These are phyloP conservation scores for Coleophoma eucalyptorum DNA, from an alignment of 2,329 filamentous ascomycete genomes.

Conservation along the genomic window DNA sequence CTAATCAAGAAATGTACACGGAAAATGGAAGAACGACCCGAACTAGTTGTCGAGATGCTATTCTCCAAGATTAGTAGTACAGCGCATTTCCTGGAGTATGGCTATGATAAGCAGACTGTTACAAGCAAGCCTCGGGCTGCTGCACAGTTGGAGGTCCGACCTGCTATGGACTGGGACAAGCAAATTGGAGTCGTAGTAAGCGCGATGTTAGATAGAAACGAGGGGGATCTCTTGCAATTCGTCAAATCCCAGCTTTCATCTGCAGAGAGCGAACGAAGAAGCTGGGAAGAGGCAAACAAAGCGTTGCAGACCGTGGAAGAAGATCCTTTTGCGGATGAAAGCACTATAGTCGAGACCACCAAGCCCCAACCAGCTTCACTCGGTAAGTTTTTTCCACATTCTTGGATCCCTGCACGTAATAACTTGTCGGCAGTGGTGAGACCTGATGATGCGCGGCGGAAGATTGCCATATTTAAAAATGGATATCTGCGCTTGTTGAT, in stretches of 20 bases:
- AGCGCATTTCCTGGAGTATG: constrained; percentile 84
- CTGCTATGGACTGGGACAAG: constrained; percentile 59
- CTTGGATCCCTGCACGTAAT: constrained; percentile 12
- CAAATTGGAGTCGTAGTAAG: constrained; percentile 76
- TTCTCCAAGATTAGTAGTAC: constrained; percentile 89
- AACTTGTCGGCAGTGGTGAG: constrained; percentile 20
- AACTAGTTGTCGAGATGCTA: constrained; percentile 84
- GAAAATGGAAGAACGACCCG: constrained; percentile 81
- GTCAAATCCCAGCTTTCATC: constrained; percentile 66
- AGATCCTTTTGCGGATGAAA: constrained; percentile 31
- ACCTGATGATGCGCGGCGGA: constrained; percentile 60
- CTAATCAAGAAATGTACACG: constrained; percentile 77
- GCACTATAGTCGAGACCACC: constrained; percentile 23
- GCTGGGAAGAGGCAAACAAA: constrained; percentile 71
- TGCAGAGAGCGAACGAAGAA: constrained; percentile 68
- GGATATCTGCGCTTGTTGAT: constrained; percentile 82
- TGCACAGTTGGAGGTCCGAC: constrained; percentile 79
- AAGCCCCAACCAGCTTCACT: constrained; percentile 43
- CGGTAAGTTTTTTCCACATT: constrained; percentile 37
- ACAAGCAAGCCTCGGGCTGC: constrained; percentile 64
- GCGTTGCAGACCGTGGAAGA: constrained; percentile 46
- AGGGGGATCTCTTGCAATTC: constrained; percentile 76
- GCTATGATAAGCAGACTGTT: constrained; percentile 75
- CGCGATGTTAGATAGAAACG: constrained; percentile 74
- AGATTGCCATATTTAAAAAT: constrained; percentile 82